Evolutionary conservation across 2,329 filamentous ascomycete genomes (phyloP).

Genomic region (Aspergillus aculeatinus): DNA sequence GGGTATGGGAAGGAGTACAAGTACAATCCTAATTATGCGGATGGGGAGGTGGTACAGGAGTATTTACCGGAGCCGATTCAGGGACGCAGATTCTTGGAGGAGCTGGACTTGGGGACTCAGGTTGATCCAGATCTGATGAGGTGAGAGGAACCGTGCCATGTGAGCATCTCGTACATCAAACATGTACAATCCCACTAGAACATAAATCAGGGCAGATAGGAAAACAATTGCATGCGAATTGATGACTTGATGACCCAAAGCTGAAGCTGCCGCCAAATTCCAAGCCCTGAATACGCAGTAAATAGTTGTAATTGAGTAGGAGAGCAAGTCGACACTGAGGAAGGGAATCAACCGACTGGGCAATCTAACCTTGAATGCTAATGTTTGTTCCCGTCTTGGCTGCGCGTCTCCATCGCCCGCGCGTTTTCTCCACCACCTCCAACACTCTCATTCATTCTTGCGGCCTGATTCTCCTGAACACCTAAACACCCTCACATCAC

Average conservation of each 20-base stretch:
- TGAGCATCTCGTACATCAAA: neutral
- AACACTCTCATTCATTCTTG: neutral
- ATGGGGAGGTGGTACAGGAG: conserved; percentile 79
- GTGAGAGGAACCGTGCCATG: conserved; percentile 4
- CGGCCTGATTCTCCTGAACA: neutral
- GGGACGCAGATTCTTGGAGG: conserved; percentile 74
- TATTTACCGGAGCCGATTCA: conserved; percentile 79
- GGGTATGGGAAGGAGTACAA: conserved; percentile 92
- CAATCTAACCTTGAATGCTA: neutral
- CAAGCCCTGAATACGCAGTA: no score
- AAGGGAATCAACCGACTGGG: no score
- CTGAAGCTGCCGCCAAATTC: no score
- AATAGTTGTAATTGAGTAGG: neutral
- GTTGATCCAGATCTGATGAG: conserved; percentile 66
- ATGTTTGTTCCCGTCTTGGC: neutral
- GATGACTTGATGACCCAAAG: neutral
- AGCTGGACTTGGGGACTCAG: conserved; percentile 73
- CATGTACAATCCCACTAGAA: neutral
- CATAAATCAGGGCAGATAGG: neutral
- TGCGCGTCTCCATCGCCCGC: neutral
- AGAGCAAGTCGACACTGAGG: neutral
- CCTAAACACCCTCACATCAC: neutral
- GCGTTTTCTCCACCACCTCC: neutral
- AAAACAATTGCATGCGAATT: neutral
- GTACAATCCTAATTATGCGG: conserved; percentile 86